These are phyloP conservation scores for Boletus bicolor DNA, from an alignment of 768 basidiomycete species.

Conservation along the genomic window DNA sequence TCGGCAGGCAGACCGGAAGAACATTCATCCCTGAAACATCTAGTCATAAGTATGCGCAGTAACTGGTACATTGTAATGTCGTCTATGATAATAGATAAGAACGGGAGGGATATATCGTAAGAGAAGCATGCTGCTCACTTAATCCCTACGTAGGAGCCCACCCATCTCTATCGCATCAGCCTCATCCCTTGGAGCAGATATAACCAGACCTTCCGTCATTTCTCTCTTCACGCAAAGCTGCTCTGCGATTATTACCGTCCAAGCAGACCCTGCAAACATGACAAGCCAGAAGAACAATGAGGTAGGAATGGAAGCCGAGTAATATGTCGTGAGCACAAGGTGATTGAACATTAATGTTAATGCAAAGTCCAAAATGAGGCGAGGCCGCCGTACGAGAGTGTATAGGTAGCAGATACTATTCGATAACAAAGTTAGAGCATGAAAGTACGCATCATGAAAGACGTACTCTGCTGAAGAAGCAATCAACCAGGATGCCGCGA, in stretches of 20 bases:
- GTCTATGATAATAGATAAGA: conserved; percentile 13
- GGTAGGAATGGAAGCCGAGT: conserved; percentile 63
- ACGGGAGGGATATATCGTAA: not conserved
- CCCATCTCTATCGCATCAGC: conserved; percentile 56
- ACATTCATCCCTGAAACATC: conserved; percentile 12
- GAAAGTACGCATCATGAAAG: not conserved
- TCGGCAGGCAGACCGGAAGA: conserved; percentile 3
- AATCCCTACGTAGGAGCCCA: conserved; percentile 51
- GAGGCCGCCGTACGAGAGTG: conserved; percentile 83
- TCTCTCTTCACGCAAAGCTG: conserved; percentile 89
- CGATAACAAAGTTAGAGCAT: conserved; percentile 10
- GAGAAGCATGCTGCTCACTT: conserved; percentile 42
- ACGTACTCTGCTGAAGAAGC: conserved; percentile 86
- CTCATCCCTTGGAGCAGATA: conserved; percentile 43
- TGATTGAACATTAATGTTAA: conserved; percentile 90
- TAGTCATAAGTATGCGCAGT: conserved; percentile 14
- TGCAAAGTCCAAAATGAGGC: conserved; percentile 92
- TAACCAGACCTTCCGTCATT: conserved; percentile 78
- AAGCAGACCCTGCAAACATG: conserved; percentile 62
- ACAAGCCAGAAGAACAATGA: conserved; percentile 93
- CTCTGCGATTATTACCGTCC: conserved; percentile 80
- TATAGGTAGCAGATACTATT: conserved; percentile 76
- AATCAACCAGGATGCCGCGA: conserved; percentile 81
- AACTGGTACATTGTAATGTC: conserved; percentile 23
- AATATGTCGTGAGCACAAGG: conserved; percentile 89